These are phyloP conservation scores for Margaritispora aquatica DNA, from an alignment of 495 filamentous ascomycete genomes.

Conservation along the genomic window DNA sequence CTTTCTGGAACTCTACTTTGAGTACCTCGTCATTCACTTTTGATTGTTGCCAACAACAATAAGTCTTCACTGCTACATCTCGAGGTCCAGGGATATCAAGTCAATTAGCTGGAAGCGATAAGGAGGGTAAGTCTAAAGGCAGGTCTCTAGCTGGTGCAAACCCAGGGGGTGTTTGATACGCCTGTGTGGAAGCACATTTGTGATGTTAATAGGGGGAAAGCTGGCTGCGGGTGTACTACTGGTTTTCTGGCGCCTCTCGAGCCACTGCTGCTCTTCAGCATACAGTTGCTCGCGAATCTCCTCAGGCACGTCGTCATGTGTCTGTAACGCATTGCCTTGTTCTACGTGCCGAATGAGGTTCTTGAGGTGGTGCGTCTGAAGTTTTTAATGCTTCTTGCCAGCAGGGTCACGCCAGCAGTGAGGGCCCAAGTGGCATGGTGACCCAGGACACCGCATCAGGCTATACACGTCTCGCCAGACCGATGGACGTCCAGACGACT, in stretches of 20 bases:
- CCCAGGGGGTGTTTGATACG: constrained; percentile 11
- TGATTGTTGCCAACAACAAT: constrained; percentile 21
- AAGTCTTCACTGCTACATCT: constrained; percentile 23
- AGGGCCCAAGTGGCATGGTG: no score
- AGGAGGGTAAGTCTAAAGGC: not conserved
- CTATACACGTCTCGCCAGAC: no score
- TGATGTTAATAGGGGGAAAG: constrained; percentile 19
- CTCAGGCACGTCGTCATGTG: constrained; percentile 11
- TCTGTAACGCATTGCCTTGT: constrained; percentile 9
- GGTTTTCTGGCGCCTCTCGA: constrained; percentile 8
- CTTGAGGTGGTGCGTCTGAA: no score
- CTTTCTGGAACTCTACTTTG: constrained; percentile 11
- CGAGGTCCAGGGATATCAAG: not conserved
- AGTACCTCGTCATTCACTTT: constrained; percentile 1
- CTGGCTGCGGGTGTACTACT: not conserved
- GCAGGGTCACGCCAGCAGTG: no score
- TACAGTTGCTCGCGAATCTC: constrained; percentile 13
- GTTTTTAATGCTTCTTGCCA: no score
- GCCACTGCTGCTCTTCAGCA: constrained; percentile 17
- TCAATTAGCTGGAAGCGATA: not conserved
- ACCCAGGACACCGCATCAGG: no score
- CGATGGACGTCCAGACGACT: no score
- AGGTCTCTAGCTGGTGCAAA: not conserved
- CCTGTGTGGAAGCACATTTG: constrained; percentile 11
- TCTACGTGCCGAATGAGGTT: no score